phyloP scores from a whole-genome alignment of 1,139 yeast genomes.

The Hyphopichia khmerensis region DNA sequence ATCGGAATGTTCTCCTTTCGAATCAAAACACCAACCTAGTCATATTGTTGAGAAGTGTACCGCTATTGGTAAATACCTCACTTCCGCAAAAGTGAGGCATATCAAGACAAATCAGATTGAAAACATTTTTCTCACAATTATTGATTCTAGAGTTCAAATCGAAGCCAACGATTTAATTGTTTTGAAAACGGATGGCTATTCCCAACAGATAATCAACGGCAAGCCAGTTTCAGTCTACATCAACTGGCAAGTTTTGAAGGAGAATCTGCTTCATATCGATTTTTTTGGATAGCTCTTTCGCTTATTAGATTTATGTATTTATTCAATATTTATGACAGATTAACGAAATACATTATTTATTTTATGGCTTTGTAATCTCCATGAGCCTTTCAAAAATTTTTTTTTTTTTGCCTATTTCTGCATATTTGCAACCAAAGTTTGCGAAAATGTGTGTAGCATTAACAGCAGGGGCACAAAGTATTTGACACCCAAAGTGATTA shows the following conservation, averaged over 20 bases:
- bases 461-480: too few species aligned
- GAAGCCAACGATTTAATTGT: not conserved
- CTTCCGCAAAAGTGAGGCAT: conserved; percentile 11
- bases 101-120: conserved; percentile 4
- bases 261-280: not conserved
- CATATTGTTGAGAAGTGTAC: conserved; percentile 12
- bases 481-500: too few species aligned
- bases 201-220: not conserved
- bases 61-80: conserved; percentile 21
- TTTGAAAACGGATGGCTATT: not conserved
- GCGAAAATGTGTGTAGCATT: too few species aligned
- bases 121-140: not conserved
- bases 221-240: not conserved
- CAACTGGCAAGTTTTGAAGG: not conserved
- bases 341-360: too few species aligned
- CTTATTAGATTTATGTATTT: too few species aligned
- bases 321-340: too few species aligned
- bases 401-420: not conserved
- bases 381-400: not conserved
- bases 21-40: conserved; percentile 11
- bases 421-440: not conserved
- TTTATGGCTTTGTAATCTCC: too few species aligned
- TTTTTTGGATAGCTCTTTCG: not conserved
- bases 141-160: not conserved
- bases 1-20: not conserved